A percentile compares a stretch with the other conserved stretches of the same genome.
Evolutionary conservation across 352 stramenopile species (phyloP).

Genomic region (Elongisporangium anandrum): DNA sequence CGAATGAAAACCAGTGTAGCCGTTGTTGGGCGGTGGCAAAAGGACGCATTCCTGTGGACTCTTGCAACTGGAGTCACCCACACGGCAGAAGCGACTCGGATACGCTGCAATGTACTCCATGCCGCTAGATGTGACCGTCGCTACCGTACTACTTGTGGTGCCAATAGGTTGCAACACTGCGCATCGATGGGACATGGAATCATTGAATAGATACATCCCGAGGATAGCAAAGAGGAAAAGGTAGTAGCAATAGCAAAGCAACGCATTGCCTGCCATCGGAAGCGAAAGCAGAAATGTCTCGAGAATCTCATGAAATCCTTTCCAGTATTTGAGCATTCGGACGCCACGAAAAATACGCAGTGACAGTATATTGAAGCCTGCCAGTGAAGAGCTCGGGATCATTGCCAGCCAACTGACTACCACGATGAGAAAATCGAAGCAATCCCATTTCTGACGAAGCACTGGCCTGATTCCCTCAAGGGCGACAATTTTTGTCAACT

Average conservation of each 20-base stretch:
- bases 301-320: slow-evolving; percentile 73
- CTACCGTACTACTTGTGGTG: slow-evolving; percentile 10
- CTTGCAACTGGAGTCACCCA: slow-evolving; percentile 20
- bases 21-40: slow-evolving; percentile 60
- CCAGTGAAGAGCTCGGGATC: slow-evolving; percentile 30
- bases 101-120: slow-evolving; percentile 48
- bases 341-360: slow-evolving; percentile 72
- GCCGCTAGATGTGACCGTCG: slow-evolving; percentile 7
- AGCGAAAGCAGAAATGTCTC: slow-evolving; percentile 70
- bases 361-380: slow-evolving; percentile 67
- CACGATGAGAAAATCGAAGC: slow-evolving; percentile 61
- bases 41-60: slow-evolving; percentile 47
- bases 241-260: slow-evolving; percentile 84
- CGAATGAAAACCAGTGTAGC: slow-evolving; percentile 79
- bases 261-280: slow-evolving; percentile 65
- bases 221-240: slow-evolving; percentile 83
- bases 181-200: slow-evolving; percentile 74
- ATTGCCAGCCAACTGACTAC: slow-evolving; percentile 60
- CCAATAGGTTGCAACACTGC: slow-evolving; percentile 24
- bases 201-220: slow-evolving; percentile 85
- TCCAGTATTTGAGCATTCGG: slow-evolving; percentile 66
- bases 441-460: slow-evolving; percentile 61
- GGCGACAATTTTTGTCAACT: slow-evolving; percentile 54
- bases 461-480: slow-evolving; percentile 61
- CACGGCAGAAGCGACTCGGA: slow-evolving; percentile 51